These are phyloP conservation scores for Komagataea norvegica DNA, from an alignment of 1,139 yeast genomes.

Conservation along the genomic window DNA sequence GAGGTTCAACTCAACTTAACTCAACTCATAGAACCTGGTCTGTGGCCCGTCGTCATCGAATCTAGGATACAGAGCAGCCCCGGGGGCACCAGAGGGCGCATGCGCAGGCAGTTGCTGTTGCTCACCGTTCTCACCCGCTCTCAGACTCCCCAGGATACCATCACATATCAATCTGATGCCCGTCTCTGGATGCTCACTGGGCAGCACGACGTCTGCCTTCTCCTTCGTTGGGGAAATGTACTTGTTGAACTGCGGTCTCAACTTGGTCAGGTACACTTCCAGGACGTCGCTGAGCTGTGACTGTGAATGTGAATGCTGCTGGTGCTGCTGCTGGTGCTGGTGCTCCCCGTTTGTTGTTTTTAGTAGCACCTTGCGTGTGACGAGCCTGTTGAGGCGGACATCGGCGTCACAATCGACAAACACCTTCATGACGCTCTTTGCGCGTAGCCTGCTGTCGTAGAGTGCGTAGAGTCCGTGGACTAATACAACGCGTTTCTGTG, in stretches of 20 bases:
- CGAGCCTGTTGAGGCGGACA: constrained; percentile 74
- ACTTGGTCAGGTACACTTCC: constrained; percentile 53
- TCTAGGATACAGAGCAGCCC: constrained; percentile 16
- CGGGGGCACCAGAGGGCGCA: background rate
- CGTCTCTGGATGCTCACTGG: constrained; percentile 52
- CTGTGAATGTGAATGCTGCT: constrained; percentile 25
- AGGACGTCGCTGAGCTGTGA: constrained; percentile 45
- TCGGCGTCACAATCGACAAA: constrained; percentile 88
- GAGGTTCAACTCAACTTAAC: background rate
- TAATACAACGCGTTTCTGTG: constrained; percentile 36
- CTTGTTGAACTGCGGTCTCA: constrained; percentile 75
- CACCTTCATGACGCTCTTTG: constrained; percentile 58
- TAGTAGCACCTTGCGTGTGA: constrained; percentile 44
- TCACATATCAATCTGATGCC: constrained; percentile 72
- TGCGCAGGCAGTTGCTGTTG: too few relatives aligned
- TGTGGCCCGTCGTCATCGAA: constrained; percentile 25
- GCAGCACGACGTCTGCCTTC: constrained; percentile 76
- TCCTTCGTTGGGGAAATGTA: constrained; percentile 74
- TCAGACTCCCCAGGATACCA: constrained; percentile 52
- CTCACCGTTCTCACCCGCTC: too few relatives aligned
- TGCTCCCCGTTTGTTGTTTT: too few relatives aligned
- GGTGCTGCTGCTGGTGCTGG: too few relatives aligned
- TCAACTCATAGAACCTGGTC: constrained; percentile 44
- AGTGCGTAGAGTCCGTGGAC: constrained; percentile 82
- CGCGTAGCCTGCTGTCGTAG: constrained; percentile 56